phyloP scores from a whole-genome alignment of 2,329 filamentous ascomycete species.

The Lecanicillium sp. region DNA sequence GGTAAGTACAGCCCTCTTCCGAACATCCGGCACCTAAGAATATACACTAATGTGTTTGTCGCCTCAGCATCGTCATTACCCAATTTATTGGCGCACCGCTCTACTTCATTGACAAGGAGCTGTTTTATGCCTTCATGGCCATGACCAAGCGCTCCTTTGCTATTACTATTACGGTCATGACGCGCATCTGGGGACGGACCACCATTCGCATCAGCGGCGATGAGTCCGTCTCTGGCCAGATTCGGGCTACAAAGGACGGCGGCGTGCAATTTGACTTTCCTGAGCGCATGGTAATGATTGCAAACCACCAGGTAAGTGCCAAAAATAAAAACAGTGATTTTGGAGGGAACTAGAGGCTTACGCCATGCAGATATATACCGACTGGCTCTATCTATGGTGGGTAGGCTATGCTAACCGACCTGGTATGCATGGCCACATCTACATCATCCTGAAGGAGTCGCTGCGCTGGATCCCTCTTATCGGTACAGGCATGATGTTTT shows the following conservation, averaged over 20 bases:
- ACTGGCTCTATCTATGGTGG: conserved; percentile 94
- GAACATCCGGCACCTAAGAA: background rate
- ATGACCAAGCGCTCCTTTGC: conserved; percentile 81
- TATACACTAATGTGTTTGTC: conserved; percentile 8
- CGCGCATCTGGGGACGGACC: conserved; percentile 81
- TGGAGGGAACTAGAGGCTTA: no score
- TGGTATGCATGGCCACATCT: conserved; percentile 75
- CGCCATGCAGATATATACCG: conserved; percentile 61
- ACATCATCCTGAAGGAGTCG: conserved; percentile 85
- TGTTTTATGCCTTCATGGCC: conserved; percentile 81
- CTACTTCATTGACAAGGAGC: conserved; percentile 65
- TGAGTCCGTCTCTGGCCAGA: conserved; percentile 66
- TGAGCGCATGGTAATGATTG: conserved; percentile 72
- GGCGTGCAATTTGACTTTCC: conserved; percentile 72
- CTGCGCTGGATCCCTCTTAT: conserved; percentile 73
- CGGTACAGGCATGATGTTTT: conserved; percentile 76
- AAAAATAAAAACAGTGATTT: no score
- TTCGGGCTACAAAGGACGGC: conserved; percentile 61
- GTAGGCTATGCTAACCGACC: conserved; percentile 72
- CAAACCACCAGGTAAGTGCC: conserved; percentile 64
- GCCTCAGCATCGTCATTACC: conserved; percentile 52
- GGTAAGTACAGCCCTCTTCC: conserved; percentile 29
- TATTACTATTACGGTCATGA: conserved; percentile 69
- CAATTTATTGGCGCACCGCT: conserved; percentile 70
- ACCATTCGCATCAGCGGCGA: conserved; percentile 77